These are phyloP conservation scores for Quaeritorhiza haematococci DNA, from an alignment of 371 early-diverging fungal species.

Conservation along the genomic window DNA sequence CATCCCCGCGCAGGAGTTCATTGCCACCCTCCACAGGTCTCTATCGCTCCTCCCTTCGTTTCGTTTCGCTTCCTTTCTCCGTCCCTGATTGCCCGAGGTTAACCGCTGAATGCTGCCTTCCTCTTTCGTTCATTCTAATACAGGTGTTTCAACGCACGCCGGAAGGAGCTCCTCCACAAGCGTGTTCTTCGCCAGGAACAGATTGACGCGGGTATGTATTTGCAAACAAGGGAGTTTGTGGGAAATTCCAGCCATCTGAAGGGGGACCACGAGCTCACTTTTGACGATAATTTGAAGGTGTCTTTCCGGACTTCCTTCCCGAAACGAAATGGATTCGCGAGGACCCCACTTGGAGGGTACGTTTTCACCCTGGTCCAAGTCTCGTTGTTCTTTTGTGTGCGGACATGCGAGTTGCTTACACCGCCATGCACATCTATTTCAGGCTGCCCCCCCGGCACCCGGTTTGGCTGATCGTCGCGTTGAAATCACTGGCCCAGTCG, in stretches of 20 bases:
- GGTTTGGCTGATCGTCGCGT: slow-evolving; percentile 89
- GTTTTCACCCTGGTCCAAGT: neutral
- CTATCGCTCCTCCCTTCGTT: neutral
- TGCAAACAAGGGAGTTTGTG: too few relatives aligned
- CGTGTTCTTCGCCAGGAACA: slow-evolving; percentile 72
- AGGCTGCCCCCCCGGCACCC: slow-evolving; percentile 83
- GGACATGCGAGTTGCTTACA: too few relatives aligned
- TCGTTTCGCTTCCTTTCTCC: too few relatives aligned
- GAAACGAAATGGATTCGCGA: slow-evolving; percentile 86
- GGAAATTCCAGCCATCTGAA: too few relatives aligned
- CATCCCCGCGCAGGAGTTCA: slow-evolving; percentile 71
- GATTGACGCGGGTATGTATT: slow-evolving; percentile 61
- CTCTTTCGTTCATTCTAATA: neutral
- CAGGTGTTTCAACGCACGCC: slow-evolving; percentile 73
- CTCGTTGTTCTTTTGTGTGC: neutral
- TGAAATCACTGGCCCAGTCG: slow-evolving; percentile 96
- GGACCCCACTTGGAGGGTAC: slow-evolving; percentile 71
- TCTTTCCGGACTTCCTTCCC: slow-evolving; percentile 84
- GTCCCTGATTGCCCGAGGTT: neutral
- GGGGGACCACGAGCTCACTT: too few relatives aligned
- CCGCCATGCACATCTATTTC: too few relatives aligned
- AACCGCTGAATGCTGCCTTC: too few relatives aligned
- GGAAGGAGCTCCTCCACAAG: slow-evolving; percentile 69
- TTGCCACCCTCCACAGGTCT: slow-evolving; percentile 75
- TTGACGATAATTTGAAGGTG: too few relatives aligned